These are phyloP conservation scores for Geotrichum bryndzae DNA, from an alignment of 1,139 yeast genomes.

Conservation along the genomic window DNA sequence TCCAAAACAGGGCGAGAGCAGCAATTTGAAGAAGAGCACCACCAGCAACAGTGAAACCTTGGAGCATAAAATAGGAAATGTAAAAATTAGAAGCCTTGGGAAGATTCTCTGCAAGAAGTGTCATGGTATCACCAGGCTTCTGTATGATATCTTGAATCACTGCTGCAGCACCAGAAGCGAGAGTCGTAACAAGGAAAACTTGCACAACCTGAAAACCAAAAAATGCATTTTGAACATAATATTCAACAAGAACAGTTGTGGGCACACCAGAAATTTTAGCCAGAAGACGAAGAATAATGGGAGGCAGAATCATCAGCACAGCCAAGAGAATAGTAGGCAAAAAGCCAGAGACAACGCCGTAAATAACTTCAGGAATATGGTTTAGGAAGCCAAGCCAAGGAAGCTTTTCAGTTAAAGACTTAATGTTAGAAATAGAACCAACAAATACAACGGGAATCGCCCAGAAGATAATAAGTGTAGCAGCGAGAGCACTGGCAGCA, in stretches of 20 bases:
- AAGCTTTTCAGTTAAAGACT: slow-evolving; percentile 59
- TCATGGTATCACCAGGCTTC: slow-evolving; percentile 63
- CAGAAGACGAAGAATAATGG: slow-evolving; percentile 67
- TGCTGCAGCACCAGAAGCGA: slow-evolving; percentile 75
- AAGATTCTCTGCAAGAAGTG: slow-evolving; percentile 60
- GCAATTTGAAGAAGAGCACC: slow-evolving; percentile 76
- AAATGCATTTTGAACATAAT: slow-evolving; percentile 77
- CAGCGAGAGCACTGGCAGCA: slow-evolving; percentile 54
- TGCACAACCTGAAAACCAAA: slow-evolving; percentile 87
- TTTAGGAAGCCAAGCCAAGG: slow-evolving; percentile 66
- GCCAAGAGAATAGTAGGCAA: slow-evolving; percentile 81
- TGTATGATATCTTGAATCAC: slow-evolving; percentile 62
- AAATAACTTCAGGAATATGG: slow-evolving; percentile 56
- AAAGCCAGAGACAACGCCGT: slow-evolving; percentile 81
- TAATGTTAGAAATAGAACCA: slow-evolving; percentile 84
- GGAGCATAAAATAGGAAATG: slow-evolving; percentile 52
- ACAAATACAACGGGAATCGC: slow-evolving; percentile 93
- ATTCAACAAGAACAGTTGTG: slow-evolving; percentile 65
- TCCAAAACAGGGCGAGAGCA: slow-evolving; percentile 61
- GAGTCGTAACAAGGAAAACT: slow-evolving; percentile 68
- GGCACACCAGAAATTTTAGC: slow-evolving; percentile 70
- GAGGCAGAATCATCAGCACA: slow-evolving; percentile 76
- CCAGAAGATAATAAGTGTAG: slow-evolving; percentile 71
- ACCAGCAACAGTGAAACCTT: slow-evolving; percentile 77
- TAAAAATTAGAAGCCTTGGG: slow-evolving; percentile 88